Evolutionary conservation across 257 asterid species (phyloP).

Genomic region (Capsicum pubescens): DNA sequence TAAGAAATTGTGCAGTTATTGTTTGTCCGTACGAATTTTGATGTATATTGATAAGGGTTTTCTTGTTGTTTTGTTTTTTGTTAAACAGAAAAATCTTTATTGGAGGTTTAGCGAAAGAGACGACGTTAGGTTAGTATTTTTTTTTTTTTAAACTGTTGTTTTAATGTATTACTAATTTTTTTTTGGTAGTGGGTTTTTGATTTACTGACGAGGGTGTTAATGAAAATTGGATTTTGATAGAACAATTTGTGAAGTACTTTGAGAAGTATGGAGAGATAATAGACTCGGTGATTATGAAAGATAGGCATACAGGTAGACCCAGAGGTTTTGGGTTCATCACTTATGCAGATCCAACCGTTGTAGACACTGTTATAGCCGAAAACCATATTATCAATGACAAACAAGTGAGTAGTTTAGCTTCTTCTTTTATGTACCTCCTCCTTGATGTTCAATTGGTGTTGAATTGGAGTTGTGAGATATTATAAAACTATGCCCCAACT

Average conservation of each 20-base stretch:
- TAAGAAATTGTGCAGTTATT: background rate
- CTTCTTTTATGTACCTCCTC: background rate
- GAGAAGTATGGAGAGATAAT: constrained; percentile 97
- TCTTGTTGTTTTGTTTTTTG: background rate
- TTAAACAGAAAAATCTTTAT: constrained; percentile 80
- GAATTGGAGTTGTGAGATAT: background rate
- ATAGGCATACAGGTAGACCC: constrained; percentile 88
- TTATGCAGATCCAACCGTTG: constrained; percentile 77
- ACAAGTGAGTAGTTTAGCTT: constrained; percentile 57
- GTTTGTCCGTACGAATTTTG: background rate
- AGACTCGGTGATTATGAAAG: constrained; percentile 96
- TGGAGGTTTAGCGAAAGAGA: constrained; percentile 90
- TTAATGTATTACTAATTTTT: background rate
- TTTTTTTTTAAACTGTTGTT: constrained; percentile 16
- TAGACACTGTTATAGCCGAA: constrained; percentile 86
- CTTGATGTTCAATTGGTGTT: background rate
- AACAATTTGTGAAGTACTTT: constrained; percentile 86
- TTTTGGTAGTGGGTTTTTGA: background rate
- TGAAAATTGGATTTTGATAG: constrained; percentile 42
- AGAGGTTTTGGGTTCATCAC: constrained; percentile 96
- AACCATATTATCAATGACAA: constrained; percentile 87
- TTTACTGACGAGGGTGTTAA: background rate
- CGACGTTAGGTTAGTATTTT: constrained; percentile 63
- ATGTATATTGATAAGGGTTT: background rate
- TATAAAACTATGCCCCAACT: background rate